Evolutionary conservation across 108 stramenopile species (phyloP).

Genomic region (Skeletonema potamos): DNA sequence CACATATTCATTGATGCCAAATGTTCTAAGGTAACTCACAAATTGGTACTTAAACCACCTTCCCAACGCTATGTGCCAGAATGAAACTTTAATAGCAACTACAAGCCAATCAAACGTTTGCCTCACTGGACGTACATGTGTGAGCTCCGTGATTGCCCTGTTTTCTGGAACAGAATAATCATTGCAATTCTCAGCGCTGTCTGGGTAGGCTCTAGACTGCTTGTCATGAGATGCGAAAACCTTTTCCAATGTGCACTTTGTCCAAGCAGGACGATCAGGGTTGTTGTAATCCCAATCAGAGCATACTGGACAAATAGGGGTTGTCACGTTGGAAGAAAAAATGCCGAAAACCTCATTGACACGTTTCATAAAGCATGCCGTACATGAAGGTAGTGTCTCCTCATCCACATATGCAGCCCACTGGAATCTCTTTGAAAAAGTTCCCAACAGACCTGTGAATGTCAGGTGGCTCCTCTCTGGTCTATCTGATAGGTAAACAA

Average conservation of each 20-base stretch:
- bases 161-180: too few relatives aligned
- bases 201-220: background rate
- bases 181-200: background rate
- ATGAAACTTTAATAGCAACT: background rate
- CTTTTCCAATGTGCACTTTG: too few relatives aligned
- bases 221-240: too few relatives aligned
- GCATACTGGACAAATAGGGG: background rate
- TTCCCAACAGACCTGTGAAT: background rate
- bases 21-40: background rate
- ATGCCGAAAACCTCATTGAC: too few relatives aligned
- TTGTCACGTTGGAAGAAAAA: background rate
- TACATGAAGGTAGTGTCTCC: background rate
- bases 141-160: too few relatives aligned
- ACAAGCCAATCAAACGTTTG: background rate
- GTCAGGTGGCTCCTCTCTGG: background rate
- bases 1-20: background rate
- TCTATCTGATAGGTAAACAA: background rate
- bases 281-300: background rate
- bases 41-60: background rate
- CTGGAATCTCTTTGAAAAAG: background rate
- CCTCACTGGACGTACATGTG: background rate
- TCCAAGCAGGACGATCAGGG: too few relatives aligned
- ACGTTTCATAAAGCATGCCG: background rate
- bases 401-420: background rate
- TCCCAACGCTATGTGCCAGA: background rate